phyloP scores from a whole-genome alignment of 139 green algal species.

The Coelastrella sp. region DNA sequence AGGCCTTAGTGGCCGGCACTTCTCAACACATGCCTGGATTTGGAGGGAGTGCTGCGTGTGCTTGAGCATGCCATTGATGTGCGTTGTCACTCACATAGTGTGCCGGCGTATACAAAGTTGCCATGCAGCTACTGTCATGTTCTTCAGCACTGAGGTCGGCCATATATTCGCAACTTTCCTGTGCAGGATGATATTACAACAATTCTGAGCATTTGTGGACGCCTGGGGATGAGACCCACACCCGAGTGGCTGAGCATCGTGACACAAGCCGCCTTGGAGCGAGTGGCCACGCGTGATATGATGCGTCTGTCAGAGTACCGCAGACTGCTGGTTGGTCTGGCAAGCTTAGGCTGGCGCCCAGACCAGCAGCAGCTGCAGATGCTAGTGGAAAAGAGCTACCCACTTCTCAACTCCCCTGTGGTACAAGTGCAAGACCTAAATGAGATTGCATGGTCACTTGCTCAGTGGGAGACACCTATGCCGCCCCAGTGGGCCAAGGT shows the following conservation, averaged over 20 bases:
- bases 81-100: too few species aligned
- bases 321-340: constrained; percentile 32
- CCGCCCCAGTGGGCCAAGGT: constrained; percentile 40
- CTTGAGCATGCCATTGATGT: too few species aligned
- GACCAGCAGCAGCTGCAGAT: constrained; percentile 20
- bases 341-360: constrained; percentile 32
- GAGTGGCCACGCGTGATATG: background rate
- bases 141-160: too few species aligned
- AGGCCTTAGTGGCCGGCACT: background rate
- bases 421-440: constrained; percentile 19
- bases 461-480: constrained; percentile 48
- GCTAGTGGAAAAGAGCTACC: constrained; percentile 25
- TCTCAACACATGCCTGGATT: too few species aligned
- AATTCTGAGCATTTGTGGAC: constrained; percentile 17
- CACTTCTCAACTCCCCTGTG: background rate
- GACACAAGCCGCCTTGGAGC: background rate
- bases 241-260: constrained; percentile 31
- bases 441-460: constrained; percentile 45
- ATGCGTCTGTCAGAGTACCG: background rate
- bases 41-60: too few species aligned
- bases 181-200: constrained; percentile 28
- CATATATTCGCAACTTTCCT: too few species aligned
- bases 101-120: too few species aligned
- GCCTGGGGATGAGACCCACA: constrained; percentile 32
- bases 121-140: too few species aligned